Base-by-base conservation (phyloP, 257 asterid genomes). In the Cruciata laevipes region DNA sequence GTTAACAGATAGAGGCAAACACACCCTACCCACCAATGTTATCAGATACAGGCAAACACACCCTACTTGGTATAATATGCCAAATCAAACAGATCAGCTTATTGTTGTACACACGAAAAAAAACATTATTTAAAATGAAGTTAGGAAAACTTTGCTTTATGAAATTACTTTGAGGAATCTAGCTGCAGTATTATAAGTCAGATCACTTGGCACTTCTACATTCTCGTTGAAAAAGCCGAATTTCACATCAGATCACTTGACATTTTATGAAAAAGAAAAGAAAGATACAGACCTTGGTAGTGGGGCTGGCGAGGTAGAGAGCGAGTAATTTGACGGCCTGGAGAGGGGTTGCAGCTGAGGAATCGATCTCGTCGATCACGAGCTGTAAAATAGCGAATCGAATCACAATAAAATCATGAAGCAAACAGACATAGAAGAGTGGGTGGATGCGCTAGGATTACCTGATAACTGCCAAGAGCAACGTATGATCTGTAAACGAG, bases 321-420 rank as follows among this genome's bases (percentile, higher is more conserved):
- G 99, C 97, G 2, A 90, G 87, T 83, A 93, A 77, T 78, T 93
- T 93, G 71, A 90, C 96, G 47, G 99, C 99, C 83, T 93, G 99
- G 73, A 88, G 97, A 55, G 97, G 95, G 71, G 97, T 93, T 18
- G 99, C 85, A 13, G 99, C 96, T 24, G 99, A 88, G 27, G 87
- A 81, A 75, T 90, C 95, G 73, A 93, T 88, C 95, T 93, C 99
- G 73, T 78, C 83, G 13, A 93, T 84, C 83, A 90, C 99, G 52
- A 90, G 95, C 97, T 90, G 77, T 68, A 62, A 65, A 58, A 32
- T 14, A 30, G 2, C 44, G 37, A 47, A 44, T 63, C 12, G 55
- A 37, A 52, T 23, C 17, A 63, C 16, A 49, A 31, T 0, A 5
- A 12, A 30, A 60, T 3, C 14, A 1, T 37, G 37, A 61, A 61